Evolutionary conservation across 148 eudicot species (phyloP).

Genomic region (Silene uniflora): DNA sequence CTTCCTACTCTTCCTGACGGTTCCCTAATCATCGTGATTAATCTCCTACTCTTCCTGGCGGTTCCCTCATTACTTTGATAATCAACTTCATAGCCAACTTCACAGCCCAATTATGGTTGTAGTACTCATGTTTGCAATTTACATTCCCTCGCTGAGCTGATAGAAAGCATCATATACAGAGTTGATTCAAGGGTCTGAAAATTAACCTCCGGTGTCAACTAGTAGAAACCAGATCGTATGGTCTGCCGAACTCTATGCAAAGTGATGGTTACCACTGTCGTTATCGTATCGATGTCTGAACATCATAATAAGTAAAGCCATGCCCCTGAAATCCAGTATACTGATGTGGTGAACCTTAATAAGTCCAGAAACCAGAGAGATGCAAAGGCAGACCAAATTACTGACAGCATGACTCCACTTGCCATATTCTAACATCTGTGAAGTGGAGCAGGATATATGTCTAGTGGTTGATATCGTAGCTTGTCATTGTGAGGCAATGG

Average conservation of each 20-base stretch:
- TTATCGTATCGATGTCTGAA: background rate
- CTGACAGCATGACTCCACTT: background rate
- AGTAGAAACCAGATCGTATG: background rate
- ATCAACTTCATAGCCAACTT: background rate
- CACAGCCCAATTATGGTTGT: background rate
- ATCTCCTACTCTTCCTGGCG: background rate
- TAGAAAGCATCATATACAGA: background rate
- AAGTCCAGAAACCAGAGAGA: too few relatives aligned
- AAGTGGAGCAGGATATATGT: constrained; percentile 80
- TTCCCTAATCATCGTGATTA: background rate
- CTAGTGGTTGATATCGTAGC: constrained; percentile 53
- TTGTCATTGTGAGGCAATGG: constrained; percentile 67
- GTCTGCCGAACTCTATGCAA: background rate
- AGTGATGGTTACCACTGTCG: background rate
- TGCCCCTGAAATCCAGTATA: background rate
- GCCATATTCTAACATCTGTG: constrained; percentile 51
- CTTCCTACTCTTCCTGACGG: background rate
- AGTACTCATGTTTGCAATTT: background rate
- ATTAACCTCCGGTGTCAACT: too few relatives aligned
- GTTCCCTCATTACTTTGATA: background rate
- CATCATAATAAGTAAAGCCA: background rate
- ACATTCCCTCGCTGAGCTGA: background rate
- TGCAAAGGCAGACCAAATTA: background rate
- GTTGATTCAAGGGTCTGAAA: background rate
- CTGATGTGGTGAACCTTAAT: background rate